Conservation (phyloP, 176 grass and related monocot genomes). For the Carex myosuroides region DNA sequence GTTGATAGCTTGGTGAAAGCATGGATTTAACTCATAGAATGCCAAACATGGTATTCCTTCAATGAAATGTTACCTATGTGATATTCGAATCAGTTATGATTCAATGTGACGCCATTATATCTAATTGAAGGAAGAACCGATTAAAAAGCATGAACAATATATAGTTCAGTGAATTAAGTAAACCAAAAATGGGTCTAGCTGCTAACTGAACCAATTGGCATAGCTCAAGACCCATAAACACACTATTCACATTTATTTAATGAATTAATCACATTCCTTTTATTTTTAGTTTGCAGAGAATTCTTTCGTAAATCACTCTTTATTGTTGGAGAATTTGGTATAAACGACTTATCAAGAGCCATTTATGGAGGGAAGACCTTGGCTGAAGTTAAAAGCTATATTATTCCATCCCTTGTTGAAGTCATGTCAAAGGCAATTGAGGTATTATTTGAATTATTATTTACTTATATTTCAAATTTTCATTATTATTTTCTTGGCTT, state of each 20-base stretch:
- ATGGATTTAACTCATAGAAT: neutral
- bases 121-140: too few relatives aligned
- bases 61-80: too few relatives aligned
- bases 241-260: neutral
- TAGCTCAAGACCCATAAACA: neutral
- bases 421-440: constrained; percentile 29
- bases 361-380: neutral
- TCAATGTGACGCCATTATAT: neutral
- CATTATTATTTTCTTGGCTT: neutral
- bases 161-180: neutral
- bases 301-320: constrained; percentile 28
- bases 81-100: neutral
- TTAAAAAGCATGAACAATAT: neutral
- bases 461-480: neutral
- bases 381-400: neutral
- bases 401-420: constrained; percentile 20
- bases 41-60: too few relatives aligned
- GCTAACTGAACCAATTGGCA: neutral
- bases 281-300: constrained; percentile 12
- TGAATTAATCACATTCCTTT: neutral
- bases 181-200: too few relatives aligned
- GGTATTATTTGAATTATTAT: constrained; percentile 15
- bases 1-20: too few relatives aligned
- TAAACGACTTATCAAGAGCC: constrained; percentile 31
- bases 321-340: constrained; percentile 28